Evolutionary conservation across 1,284 basidiomycete genomes (phyloP).

Genomic region (Fistulina hepatica): DNA sequence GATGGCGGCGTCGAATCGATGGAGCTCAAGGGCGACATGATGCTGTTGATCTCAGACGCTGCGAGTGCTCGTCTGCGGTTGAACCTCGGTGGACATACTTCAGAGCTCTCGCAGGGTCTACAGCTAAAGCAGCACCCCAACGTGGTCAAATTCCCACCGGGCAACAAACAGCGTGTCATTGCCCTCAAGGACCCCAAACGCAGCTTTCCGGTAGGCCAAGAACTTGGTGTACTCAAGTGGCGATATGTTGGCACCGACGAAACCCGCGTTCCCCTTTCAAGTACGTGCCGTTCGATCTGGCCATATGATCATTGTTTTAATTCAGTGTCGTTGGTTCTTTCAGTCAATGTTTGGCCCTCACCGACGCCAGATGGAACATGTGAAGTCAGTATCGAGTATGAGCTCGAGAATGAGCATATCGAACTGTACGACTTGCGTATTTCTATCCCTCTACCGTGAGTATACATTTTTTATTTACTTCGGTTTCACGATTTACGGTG

Average conservation of each 20-base stretch:
- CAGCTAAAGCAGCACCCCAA: constrained; percentile 98
- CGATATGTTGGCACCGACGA: constrained; percentile 87
- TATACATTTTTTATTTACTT: constrained; percentile 14
- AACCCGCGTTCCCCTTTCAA: constrained; percentile 80
- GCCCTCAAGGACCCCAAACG: constrained; percentile 77
- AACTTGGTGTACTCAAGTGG: constrained; percentile 88
- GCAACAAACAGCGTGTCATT: constrained; percentile 54
- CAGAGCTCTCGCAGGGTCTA: constrained; percentile 31
- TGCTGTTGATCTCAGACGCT: constrained; percentile 78
- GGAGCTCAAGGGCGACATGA: constrained; percentile 92
- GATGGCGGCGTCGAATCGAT: constrained; percentile 87
- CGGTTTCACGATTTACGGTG: constrained; percentile 1
- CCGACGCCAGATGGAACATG: constrained; percentile 82
- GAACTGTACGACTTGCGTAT: constrained; percentile 80
- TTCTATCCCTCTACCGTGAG: constrained; percentile 85
- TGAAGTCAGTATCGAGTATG: constrained; percentile 95
- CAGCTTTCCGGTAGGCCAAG: constrained; percentile 83
- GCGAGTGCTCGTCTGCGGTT: constrained; percentile 62
- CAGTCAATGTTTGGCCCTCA: constrained; percentile 95
- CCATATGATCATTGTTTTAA: not conserved
- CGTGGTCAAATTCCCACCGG: constrained; percentile 76
- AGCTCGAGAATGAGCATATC: constrained; percentile 79
- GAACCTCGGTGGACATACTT: constrained; percentile 37
- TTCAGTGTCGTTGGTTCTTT: constrained; percentile 2
- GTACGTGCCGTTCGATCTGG: constrained; percentile 37